Evolutionary conservation across 306 rosid species (phyloP), one percentile per base, ranked within the genome.

Genomic region (Aeschynomene evenia): DNA sequence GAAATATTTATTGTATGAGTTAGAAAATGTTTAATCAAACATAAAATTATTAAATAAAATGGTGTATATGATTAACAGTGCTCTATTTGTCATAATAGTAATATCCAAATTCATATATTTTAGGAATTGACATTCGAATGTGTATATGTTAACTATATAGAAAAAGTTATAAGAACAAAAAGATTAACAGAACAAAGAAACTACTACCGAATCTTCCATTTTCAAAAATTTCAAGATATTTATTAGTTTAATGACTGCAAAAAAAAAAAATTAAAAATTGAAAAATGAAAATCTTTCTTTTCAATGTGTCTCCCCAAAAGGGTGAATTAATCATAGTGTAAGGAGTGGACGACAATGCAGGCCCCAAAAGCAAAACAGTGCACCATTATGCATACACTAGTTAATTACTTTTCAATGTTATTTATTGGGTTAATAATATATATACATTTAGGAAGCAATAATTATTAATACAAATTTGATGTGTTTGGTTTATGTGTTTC

Each of bases 321-420:
- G 48, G 53, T n/a, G 37, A 59, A 64, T 36, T 33, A 56, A 57
- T 70, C 19, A 70, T 56, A 12, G 46, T 7, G 22, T 18, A 2
- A 29, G 39, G 57, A 70, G 75, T 43, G 67, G 67, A 29, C 11
- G 34, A 57, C 66, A 57, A 57, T 29, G 31, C 14, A 24, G 55
- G 37, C 36, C 73, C 55, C 52, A 16, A 61, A 34, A 18, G 22
- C 49, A 60, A 69, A 40, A 54, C n/a, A 16, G 37, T 22, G 52
- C 40, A 40, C 18, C 5, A 12, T 5, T 40, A 40, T 4, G 48
- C 48, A 3, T 15, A 5, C 5, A 10, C 11, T 10, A 40, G 8
- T 0, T 33, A 33, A 33, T 2, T 33, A 33, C 37, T 9, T 2
- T 33, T 33, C 9, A 8, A 33, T 33, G 37, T 37, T 37, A 10